Evolutionary conservation across 768 basidiomycete genomes (phyloP), one percentile per base, ranked within the genome.

Genomic region (Cantharellus cinnabarinus): DNA sequence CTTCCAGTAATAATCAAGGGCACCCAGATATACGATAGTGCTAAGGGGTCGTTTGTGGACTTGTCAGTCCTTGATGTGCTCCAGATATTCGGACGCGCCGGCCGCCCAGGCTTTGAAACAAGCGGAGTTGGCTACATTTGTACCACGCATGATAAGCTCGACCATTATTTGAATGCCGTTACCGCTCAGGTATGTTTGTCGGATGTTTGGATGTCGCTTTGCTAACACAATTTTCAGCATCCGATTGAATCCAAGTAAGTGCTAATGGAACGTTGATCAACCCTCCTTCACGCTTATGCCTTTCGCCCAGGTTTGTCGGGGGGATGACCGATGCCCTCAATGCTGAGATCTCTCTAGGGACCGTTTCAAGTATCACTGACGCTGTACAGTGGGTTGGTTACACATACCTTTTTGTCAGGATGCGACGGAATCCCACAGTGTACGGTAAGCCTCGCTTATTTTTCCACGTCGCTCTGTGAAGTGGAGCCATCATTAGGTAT

Each of bases 41-140:
- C 80, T 3, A 86, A 83, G 67, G 93, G 95, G 63, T 75, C 83
- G 34, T 95, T 98, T 65, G 82, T 87, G 48, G 91, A 99, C 67
- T 75, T 99, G 20, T 87, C 93, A 2, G 82, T 98, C 7, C 74
- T 99, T 54, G 95, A 99, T 69, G 95, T 99, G 2, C 72, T 99
- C 2, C 93, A 99, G 74, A 88, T 99, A 29, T 98, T 99, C 65
- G 95, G 95, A 63, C 82, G 95, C 70, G 95, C 95, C 58, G 95
- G 89, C 42, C 78, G 87, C 42, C 86, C 87, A 0, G 86, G 83
- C 5, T 68, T 89, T 56, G 94, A 98, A 70, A 79, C 77, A 15
- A 93, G 91, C 63, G 95, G 95, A 66, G 90, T 93, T 67, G 94
- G 95, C 2, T 98, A 87, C 68, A 95, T 99, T 63, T 95, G 90